Evolutionary conservation across 345 rosid genomes (phyloP).

Genomic region (Zanthoxylum bungeanum): DNA sequence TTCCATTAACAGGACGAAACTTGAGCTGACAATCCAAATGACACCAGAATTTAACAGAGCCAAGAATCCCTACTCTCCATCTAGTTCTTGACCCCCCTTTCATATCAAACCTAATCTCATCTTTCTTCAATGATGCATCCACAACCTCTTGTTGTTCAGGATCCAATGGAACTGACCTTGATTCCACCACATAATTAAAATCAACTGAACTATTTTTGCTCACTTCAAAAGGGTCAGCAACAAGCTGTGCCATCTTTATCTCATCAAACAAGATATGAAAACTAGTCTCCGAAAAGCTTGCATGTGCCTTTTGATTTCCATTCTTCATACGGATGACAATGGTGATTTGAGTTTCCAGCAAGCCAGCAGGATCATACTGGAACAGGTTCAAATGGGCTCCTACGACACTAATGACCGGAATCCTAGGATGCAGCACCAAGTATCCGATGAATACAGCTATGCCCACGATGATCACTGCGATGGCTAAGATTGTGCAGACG

Average conservation of each 20-base stretch:
- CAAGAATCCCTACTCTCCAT: conserved; percentile 72
- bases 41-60: conserved; percentile 52
- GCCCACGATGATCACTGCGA: conserved; percentile 64
- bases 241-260: conserved; percentile 39
- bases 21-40: conserved; percentile 56
- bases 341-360: conserved; percentile 57
- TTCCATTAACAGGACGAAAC: conserved; percentile 48
- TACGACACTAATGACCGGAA: conserved; percentile 62
- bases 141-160: conserved; percentile 35
- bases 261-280: conserved; percentile 48
- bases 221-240: conserved; percentile 57
- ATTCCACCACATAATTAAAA: conserved; percentile 48
- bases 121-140: conserved; percentile 41
- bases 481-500: conserved; percentile 58
- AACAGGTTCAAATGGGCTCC: conserved; percentile 54
- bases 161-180: conserved; percentile 57
- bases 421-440: conserved; percentile 67
- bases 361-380: conserved; percentile 36
- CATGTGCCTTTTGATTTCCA: conserved; percentile 66
- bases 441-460: conserved; percentile 64
- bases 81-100: conserved; percentile 58
- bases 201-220: conserved; percentile 36
- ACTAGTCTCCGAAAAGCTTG: conserved; percentile 41
- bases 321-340: conserved; percentile 55
- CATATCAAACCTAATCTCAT: conserved; percentile 51